Conservation (phyloP, 2,329 filamentous ascomycete genomes). For the Xylaria hypoxylon region DNA sequence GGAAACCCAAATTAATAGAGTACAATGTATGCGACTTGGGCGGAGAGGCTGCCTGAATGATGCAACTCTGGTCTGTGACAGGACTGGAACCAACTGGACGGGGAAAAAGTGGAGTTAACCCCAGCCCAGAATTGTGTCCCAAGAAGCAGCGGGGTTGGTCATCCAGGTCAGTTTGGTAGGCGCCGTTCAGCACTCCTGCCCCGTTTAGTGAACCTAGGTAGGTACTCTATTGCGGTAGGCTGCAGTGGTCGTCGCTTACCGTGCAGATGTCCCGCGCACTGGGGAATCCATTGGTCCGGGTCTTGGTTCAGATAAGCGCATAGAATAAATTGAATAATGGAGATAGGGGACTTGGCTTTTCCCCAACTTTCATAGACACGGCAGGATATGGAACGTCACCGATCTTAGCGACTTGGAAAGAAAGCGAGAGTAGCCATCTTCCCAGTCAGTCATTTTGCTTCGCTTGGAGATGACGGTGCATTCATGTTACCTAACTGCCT, state of each 20-base stretch:
- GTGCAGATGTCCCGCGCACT: constrained; percentile 1
- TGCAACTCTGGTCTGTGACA: too few species aligned
- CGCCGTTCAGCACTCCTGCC: background rate
- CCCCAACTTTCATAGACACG: constrained; percentile 3
- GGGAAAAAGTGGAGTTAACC: too few species aligned
- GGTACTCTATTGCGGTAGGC: background rate
- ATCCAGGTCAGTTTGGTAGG: too few species aligned
- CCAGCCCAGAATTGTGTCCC: too few species aligned
- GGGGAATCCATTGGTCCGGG: constrained; percentile 29
- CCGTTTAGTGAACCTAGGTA: background rate
- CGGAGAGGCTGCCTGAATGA: too few species aligned
- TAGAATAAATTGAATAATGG: background rate
- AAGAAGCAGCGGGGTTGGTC: too few species aligned
- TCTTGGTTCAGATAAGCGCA: background rate
- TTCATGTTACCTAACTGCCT: constrained; percentile 7
- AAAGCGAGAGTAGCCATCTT: constrained; percentile 5
- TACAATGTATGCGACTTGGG: too few species aligned
- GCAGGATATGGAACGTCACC: constrained; percentile 18
- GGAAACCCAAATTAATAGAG: background rate
- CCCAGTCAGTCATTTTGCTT: background rate
- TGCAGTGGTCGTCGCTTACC: constrained; percentile 3
- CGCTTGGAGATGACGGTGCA: constrained; percentile 3
- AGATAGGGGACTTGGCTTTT: constrained; percentile 7
- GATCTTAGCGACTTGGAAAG: constrained; percentile 24
- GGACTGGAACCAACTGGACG: too few species aligned